Conservation (phyloP, 2,329 filamentous ascomycete species). For the Zasmidium angulare region DNA sequence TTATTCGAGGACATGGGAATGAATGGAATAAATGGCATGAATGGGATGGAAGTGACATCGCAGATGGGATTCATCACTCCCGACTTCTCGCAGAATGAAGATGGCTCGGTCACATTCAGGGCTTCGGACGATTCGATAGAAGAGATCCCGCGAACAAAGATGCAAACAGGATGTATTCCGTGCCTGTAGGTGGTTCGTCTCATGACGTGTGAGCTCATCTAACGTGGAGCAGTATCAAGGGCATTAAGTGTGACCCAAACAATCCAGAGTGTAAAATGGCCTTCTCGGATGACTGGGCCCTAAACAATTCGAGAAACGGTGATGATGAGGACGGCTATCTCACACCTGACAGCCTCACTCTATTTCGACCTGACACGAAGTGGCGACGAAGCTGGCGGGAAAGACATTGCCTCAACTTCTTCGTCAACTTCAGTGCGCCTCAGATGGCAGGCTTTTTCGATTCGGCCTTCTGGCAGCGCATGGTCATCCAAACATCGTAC, state of each 20-base stretch:
- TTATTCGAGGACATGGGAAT: slow-evolving; percentile 5
- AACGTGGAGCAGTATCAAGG: slow-evolving; percentile 25
- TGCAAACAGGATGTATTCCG: slow-evolving; percentile 36
- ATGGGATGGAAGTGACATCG: slow-evolving; percentile 4
- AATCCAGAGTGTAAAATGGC: slow-evolving; percentile 29
- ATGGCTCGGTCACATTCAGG: slow-evolving; percentile 6
- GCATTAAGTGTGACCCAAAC: slow-evolving; percentile 29
- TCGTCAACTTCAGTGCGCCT: slow-evolving; percentile 40
- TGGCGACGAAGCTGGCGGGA: slow-evolving; percentile 36
- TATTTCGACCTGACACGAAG: slow-evolving; percentile 30
- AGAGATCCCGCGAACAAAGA: slow-evolving; percentile 24
- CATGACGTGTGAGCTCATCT: background rate
- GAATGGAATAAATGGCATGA: slow-evolving; percentile 1
- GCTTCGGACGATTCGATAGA: slow-evolving; percentile 15
- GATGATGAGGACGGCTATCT: slow-evolving; percentile 19
- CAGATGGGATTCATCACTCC: slow-evolving; percentile 12
- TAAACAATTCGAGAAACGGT: slow-evolving; percentile 23
- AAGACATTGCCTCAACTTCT: slow-evolving; percentile 35
- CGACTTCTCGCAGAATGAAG: slow-evolving; percentile 13
- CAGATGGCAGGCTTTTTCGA: slow-evolving; percentile 37
- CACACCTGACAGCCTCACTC: slow-evolving; percentile 13
- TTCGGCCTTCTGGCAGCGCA: slow-evolving; percentile 33
- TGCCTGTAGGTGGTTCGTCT: slow-evolving; percentile 28
- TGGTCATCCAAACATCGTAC: slow-evolving; percentile 35
- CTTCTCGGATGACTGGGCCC: slow-evolving; percentile 32